Evolutionary conservation across 1,139 yeast species (phyloP).

Genomic region (Scheffersomyces stambukii): DNA sequence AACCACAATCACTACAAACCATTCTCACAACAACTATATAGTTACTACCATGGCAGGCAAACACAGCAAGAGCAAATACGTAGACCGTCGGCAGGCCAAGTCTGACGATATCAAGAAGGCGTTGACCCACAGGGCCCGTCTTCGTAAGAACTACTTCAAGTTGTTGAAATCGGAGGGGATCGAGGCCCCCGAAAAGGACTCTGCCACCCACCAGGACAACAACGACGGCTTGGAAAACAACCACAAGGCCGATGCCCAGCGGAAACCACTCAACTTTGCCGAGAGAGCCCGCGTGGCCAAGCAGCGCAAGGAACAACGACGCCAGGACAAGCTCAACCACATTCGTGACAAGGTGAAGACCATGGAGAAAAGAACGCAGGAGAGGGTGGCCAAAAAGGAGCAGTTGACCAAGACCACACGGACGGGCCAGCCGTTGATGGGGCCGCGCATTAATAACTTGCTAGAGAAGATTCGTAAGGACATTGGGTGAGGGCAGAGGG

Average conservation of each 20-base stretch:
- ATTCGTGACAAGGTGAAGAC: slow-evolving; percentile 20
- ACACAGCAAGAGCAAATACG: slow-evolving; percentile 21
- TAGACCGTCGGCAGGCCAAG: slow-evolving; percentile 39
- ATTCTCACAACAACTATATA: background rate
- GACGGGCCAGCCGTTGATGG: slow-evolving; percentile 88
- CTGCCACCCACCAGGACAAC: slow-evolving; percentile 2
- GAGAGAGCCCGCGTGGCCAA: slow-evolving; percentile 46
- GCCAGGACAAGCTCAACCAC: slow-evolving; percentile 26
- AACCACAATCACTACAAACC: background rate
- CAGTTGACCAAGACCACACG: slow-evolving; percentile 56
- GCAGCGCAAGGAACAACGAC: slow-evolving; percentile 37
- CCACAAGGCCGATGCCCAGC: slow-evolving; percentile 7
- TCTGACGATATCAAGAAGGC: slow-evolving; percentile 67
- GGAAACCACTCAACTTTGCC: slow-evolving; percentile 30
- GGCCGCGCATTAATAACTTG: slow-evolving; percentile 75
- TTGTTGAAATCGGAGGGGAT: slow-evolving; percentile 68
- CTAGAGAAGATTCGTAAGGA: slow-evolving; percentile 71
- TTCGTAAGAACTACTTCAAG: slow-evolving; percentile 79
- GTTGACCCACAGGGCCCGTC: slow-evolving; percentile 75
- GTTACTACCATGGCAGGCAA: slow-evolving; percentile 2
- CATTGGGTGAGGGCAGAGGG: no score
- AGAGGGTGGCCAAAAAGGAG: slow-evolving; percentile 45
- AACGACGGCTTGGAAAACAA: slow-evolving; percentile 14
- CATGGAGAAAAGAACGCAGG: slow-evolving; percentile 20
- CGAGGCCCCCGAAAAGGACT: slow-evolving; percentile 6